Evolutionary conservation across 2,329 filamentous ascomycete species (phyloP), one percentile per base, ranked within the genome.

Genomic region (Simplicillium aogashimaense): DNA sequence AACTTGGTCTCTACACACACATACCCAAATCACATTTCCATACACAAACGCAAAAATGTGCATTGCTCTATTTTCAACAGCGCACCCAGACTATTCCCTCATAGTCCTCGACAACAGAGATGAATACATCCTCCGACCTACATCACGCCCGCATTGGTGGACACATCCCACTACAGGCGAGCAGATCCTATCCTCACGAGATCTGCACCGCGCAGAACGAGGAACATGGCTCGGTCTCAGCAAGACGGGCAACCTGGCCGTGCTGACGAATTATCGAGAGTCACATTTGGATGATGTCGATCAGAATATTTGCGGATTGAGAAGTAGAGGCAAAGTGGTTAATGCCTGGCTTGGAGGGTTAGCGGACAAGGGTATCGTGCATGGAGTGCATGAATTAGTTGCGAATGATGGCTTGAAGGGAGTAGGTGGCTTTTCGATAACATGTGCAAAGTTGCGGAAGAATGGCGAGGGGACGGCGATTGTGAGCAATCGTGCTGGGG

Each of bases 61-160:
- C 57, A 88, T 89, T 62, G 80, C 78, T 37, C 67, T 89, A 35
- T 66, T 86, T 43, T 86, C 83, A 18, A 89, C 83, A 14, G 72
- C 81, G 35, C 84, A 89, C 55, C 84, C 85, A 9, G 67, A 74
- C 48, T 89, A 89, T 60, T 72, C 81, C 18, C 69, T 89, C 44
- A 83, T 90, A 50, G 64, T 86, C 44, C 67, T 88, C 55, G 78
- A 88, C 63, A 90, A 90, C 58, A 76, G 85, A 50, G 85, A 90
- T 65, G 83, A 82, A 56, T 82, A 74, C 60, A 75, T 82, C 46
- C 66, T 80, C 12, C 69, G 78, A 20, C 78, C 78, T 4, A 82
- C 78, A 2, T 78, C 72, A 39, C 66, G 73, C 43, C 77, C 77
- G 7, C 70, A 79, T 56, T 82, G 77, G 77, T 82, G 77, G 76